Conservation (phyloP, 2,329 filamentous ascomycete genomes). For the Cercospora zeae-maydis region DNA sequence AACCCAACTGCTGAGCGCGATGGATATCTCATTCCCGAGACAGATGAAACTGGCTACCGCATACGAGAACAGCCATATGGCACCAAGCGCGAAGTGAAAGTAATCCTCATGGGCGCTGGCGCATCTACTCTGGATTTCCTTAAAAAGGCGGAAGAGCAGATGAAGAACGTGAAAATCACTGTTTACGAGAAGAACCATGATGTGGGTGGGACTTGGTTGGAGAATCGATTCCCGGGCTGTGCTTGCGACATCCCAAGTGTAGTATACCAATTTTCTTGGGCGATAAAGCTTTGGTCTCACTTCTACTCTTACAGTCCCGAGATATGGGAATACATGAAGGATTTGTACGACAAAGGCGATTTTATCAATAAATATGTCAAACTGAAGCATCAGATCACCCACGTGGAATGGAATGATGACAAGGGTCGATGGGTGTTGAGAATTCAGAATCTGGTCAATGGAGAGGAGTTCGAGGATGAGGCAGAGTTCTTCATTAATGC, state of each 20-base stretch:
- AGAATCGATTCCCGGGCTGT: conserved; percentile 42
- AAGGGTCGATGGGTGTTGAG: conserved; percentile 41
- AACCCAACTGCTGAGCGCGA: conserved; percentile 31
- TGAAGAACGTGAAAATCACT: conserved; percentile 40
- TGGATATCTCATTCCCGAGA: conserved; percentile 36
- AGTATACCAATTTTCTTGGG: conserved; percentile 52
- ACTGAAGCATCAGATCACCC: conserved; percentile 44
- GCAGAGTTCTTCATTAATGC: conserved; percentile 45
- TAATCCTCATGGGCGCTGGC: conserved; percentile 45
- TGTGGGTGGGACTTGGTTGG: conserved; percentile 37
- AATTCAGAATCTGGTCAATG: conserved; percentile 36
- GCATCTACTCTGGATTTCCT: conserved; percentile 44
- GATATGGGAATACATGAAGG: conserved; percentile 50
- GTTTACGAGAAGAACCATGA: conserved; percentile 41
- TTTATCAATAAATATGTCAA: conserved; percentile 48
- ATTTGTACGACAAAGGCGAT: conserved; percentile 43
- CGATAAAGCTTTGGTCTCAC: conserved; percentile 48
- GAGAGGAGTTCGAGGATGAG: conserved; percentile 34
- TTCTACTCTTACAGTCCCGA: conserved; percentile 49
- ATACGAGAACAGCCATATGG: conserved; percentile 46
- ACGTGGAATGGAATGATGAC: conserved; percentile 45
- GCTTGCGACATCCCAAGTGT: conserved; percentile 48
- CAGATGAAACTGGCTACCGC: conserved; percentile 42
- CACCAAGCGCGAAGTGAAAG: conserved; percentile 40
- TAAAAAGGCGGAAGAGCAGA: conserved; percentile 44